Evolutionary conservation across 2,329 filamentous ascomycete genomes (phyloP), one percentile per base, ranked within the genome.

Genomic region (Fusarium transvaalense): DNA sequence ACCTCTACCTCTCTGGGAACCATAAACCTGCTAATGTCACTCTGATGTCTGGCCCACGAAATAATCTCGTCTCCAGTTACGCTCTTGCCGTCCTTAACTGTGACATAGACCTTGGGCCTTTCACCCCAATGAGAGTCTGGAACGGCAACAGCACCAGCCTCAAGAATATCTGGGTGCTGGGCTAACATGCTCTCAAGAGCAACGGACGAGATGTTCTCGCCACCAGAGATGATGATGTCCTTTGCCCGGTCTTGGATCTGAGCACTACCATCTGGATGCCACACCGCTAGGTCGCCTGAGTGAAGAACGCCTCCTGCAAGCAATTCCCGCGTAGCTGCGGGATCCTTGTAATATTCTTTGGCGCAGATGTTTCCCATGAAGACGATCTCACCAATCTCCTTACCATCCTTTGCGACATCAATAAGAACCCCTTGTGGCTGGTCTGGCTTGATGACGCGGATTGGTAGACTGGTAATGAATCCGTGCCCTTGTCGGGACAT

Each of bases 151-250:
- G 97, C 94, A 37, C 93, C 96, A 2, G 91, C 94, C 82, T 99
- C 96, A 25, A 99, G 87, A 37, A 99, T 88, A 69, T 93, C 89
- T 0, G 94, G 93, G 77, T 99, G 96, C 48, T 93, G 91, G 8
- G 91, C 91, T 2, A 99, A 86, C 89, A 97, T 93, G 62, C 90
- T 89, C 80, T 99, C 96, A 5, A 99, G 86, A 0, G 96, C 94
- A 2, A 99, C 91, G 0, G 92, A 97, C 4, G 93, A 97, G 66
- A 99, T 98, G 78, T 99, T 99, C 79, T 99, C 96, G 59, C 96
- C 96, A 46, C 95, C 94, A 54, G 92, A 97, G 67, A 99, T 99
- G 75, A 99, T 99, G 54, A 99, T 97, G 77, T 99, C 96, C 83
- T 99, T 99, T 15, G 93, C 92, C 21, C 96, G 87, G 80, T 99